Evolutionary conservation across 208 protist genomes (phyloP).

Genomic region (Angomonas ambiguus): DNA sequence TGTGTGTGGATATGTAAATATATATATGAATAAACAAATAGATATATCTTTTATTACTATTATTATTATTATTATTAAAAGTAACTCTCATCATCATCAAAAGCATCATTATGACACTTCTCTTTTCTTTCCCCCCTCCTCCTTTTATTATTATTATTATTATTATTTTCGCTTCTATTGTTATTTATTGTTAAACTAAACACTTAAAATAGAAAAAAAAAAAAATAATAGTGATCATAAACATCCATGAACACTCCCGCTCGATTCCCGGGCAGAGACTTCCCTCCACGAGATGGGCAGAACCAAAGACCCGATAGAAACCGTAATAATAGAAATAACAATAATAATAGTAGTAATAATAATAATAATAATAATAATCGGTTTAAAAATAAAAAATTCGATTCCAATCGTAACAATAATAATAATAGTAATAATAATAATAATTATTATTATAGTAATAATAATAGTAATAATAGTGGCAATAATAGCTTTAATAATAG

Average conservation of each 20-base stretch:
- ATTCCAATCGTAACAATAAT: background rate
- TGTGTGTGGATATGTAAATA: no score
- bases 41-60: background rate
- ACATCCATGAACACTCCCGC: background rate
- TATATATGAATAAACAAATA: background rate
- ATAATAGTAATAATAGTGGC: conserved; percentile 2
- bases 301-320: background rate
- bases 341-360: conserved; percentile 10
- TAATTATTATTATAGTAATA: conserved; percentile 1
- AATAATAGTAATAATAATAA: background rate
- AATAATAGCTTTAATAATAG: background rate
- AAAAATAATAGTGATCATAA: background rate
- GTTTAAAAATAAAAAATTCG: background rate
- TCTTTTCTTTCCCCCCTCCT: background rate
- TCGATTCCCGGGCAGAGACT: background rate
- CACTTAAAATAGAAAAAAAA: background rate
- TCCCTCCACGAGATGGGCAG: background rate
- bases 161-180: no score
- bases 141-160: background rate
- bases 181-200: background rate
- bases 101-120: background rate
- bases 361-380: conserved; percentile 7
- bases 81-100: background rate
- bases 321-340: background rate
- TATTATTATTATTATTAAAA: background rate